Base-by-base conservation (phyloP, 2,329 filamentous ascomycete genomes). In the Penicillium frequentans region DNA sequence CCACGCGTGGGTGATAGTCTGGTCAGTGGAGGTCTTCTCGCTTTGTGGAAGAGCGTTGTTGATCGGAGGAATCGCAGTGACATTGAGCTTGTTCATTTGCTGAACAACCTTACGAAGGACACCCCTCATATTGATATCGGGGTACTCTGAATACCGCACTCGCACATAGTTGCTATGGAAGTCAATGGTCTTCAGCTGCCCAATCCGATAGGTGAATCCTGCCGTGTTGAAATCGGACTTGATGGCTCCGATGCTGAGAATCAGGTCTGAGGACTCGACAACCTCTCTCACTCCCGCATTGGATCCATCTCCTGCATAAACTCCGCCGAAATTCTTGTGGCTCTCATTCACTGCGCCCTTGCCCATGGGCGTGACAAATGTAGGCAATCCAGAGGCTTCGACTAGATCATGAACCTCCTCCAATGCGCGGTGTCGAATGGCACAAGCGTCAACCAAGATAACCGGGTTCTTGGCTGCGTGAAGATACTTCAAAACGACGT, bases 341-440 rank as follows among this genome's bases (percentile, higher is more conserved):
- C 83, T 84, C 74, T 96, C 91, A 67, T 95, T 84, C 47, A 96
- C 84, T 21, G 90, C 89, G 19, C 91, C 85, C 77, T 96, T 96
- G 47, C 91, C 91, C 89, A 96, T 96, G 2, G 91, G 90, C 0
- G 91, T 89, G n/a, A 93, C 90, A 66, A 95, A 96, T 0, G 90
- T 88, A 5, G 92, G 91, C 8, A 96, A 79, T 4, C 85, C 81
- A 1, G 90, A 90, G 73, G 88, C 90, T 58, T 87, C 80, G 51
- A 96, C 79, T 16, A 96, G 79, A 8, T 84, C 83, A 64, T 90
- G 86, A 19, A 91, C 86, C 73, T 95, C 90, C 1, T 85, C 74
- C 1, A 93, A 74, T 16, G 89, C 88, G 43, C 87, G 82, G 69
- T 95, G 90, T 33, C 91, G 86, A 62, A 92, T 86, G 11, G 90